Base-by-base conservation (phyloP, 163 green algal species). In the Chlamydomonas reinhardtii region DNA sequence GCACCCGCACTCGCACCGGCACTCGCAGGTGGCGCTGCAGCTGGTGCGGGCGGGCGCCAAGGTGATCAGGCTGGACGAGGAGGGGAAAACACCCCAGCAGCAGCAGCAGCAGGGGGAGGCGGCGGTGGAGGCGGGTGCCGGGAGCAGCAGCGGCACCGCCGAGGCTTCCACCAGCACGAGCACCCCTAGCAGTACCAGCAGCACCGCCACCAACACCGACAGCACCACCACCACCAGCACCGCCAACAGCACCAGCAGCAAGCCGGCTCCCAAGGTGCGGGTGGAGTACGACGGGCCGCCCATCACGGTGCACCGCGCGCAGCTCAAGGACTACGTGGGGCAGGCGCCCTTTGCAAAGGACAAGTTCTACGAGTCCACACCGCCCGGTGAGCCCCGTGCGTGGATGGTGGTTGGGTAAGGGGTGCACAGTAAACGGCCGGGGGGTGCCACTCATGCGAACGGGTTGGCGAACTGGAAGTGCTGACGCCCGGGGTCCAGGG, bases 281-380 rank as follows among this genome's bases (percentile, higher is more conserved):
- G 78, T 90, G 32, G 68, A 86, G 65, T 94, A 94, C 77, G 64
- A 83, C 54, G 92, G 90, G 14, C 90, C 92, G 19, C 91, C 94
- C 9, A 92, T 98, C 25, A 61, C 93, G 19, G 88, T 99, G 0
- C 83, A 90, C 32, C 68, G 76, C 15, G 89, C 59, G 3, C 91
- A 94, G 56, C 89, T 99, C 48, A 92, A 94, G 84, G 91, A 96
- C 65, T 99, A 97, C 77, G 93, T 99, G 69, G 97, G 97, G 5
- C 92, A 96, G 82, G 94, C 97, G 22, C 96, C 96, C n/a, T 99
- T 98, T 89, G 92, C 94, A n/a, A 94, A 90, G 76, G 97, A 99
- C 90, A 93, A 91, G 75, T 96, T 98, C 74, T 85, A 85, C 52
- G 79, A 85, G 39, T 22, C 48, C 68, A 85, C 79, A 27, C 79